Conservation (phyloP, 257 asterid species). For the Solanum neorickii region DNA sequence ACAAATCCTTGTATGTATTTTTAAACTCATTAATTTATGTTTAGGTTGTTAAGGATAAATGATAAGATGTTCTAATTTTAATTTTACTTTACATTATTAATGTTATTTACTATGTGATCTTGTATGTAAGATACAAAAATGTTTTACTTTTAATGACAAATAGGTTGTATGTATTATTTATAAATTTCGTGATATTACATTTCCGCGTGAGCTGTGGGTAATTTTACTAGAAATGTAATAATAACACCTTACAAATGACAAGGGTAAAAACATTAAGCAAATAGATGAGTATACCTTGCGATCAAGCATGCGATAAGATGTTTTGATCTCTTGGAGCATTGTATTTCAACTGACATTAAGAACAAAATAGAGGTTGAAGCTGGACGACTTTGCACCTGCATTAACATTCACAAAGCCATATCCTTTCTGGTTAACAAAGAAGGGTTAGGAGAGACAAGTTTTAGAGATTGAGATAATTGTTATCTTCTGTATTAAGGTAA, state of each 20-base stretch:
- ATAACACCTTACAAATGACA: background rate
- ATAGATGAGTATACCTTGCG: conserved; percentile 42
- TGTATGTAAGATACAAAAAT: too few relatives aligned
- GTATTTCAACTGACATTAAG: conserved; percentile 73
- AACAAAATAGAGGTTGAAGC: conserved; percentile 56
- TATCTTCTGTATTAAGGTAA: too few relatives aligned
- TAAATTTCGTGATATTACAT: too few relatives aligned
- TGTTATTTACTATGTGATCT: too few relatives aligned
- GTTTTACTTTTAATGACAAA: too few relatives aligned
- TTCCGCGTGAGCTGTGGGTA: too few relatives aligned
- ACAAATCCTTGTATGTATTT: too few relatives aligned
- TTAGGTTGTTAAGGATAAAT: too few relatives aligned
- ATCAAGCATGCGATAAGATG: conserved; percentile 87
- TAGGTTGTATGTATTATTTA: too few relatives aligned
- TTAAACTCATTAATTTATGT: too few relatives aligned
- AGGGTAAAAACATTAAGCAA: background rate
- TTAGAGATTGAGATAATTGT: background rate
- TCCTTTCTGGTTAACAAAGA: conserved; percentile 3
- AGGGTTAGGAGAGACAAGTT: background rate
- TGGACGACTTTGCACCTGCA: conserved; percentile 19
- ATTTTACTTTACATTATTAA: too few relatives aligned
- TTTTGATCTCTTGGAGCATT: conserved; percentile 64
- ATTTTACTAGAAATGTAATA: background rate
- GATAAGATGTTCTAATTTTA: too few relatives aligned
- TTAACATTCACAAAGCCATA: conserved; percentile 31